phyloP scores from a whole-genome alignment of 345 rosid species.

The Rhodomyrtus tomentosa region DNA sequence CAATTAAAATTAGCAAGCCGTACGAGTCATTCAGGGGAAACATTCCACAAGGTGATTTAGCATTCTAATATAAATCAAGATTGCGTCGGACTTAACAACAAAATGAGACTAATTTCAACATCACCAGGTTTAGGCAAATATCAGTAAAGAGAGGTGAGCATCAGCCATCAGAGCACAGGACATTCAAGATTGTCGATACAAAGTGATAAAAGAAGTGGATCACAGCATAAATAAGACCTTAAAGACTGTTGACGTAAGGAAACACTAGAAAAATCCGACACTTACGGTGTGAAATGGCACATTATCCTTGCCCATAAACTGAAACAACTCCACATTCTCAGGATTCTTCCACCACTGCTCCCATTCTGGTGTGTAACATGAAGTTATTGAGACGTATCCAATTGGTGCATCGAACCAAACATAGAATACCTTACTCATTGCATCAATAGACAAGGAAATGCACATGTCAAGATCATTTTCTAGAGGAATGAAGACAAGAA shows the following conservation, averaged over 20 bases:
- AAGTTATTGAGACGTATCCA: slow-evolving; percentile 86
- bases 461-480: background rate
- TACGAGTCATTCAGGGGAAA: background rate
- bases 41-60: background rate
- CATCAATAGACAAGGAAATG: slow-evolving; percentile 5
- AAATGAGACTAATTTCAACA: background rate
- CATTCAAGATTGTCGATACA: background rate
- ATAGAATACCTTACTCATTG: slow-evolving; percentile 60
- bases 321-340: slow-evolving; percentile 88
- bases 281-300: slow-evolving; percentile 97
- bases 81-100: background rate
- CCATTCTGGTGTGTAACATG: slow-evolving; percentile 93
- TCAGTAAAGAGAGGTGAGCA: background rate
- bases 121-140: background rate
- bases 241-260: background rate
- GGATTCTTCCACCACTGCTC: slow-evolving; percentile 99
- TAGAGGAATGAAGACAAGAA: background rate
- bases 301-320: slow-evolving; percentile 98
- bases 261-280: background rate
- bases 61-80: background rate
- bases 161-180: background rate
- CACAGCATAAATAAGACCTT: background rate
- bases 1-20: background rate
- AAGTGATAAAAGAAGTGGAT: background rate
- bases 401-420: slow-evolving; percentile 99